Evolutionary conservation across 2,329 filamentous ascomycete genomes (phyloP), one percentile per base, ranked within the genome.

Genomic region (Aspergillus sp.): DNA sequence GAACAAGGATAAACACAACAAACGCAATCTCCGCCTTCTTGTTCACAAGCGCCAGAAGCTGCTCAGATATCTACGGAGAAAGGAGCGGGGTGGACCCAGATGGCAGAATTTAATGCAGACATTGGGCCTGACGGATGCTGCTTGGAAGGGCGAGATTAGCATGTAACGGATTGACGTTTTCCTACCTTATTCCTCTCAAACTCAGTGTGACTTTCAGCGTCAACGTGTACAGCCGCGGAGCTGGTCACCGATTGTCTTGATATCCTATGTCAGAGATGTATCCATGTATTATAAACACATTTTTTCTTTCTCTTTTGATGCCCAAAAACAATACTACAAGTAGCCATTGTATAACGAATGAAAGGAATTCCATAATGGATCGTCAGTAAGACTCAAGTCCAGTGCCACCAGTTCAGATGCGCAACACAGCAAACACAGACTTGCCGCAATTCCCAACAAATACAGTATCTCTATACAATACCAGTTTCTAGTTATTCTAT

Each of bases 1-100:
- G 57, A 88, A 86, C 67, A 89, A 85, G 66, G 93, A 98, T 66
- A 95, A 94, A 75, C 81, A 89, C 66, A 96, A 96, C 74, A 95
- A 94, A 80, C 80, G 90, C 51, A 95, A 95, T 69, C 64, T 98
- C 66, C 79, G 89, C 55, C 61, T 95, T 52, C 74, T 98, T 62
- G 85, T 95, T 46, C 93, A 98, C 69, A 84, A 83, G 67, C 78
- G 93, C 65, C 91, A 97, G 71, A 95, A 88, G 75, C 72, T 95
- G 55, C 70, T 98, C 63, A 81, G 79, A 58, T 98, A 98, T 70
- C 76, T 98, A 75, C 80, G 90, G 71, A 80, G 77, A 59, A 95
- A 90, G 74, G 94, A 98, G 72, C 82, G 90, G 54, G 93, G 93
- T 49, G 90, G 93, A 46, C 85, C 88, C 48, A 79, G 94, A 66